Percentiles rank a stretch among this genome's conserved stretches.
phyloP scores from a whole-genome alignment of 2,329 filamentous ascomycete species.

The Eutypella sp. region DNA sequence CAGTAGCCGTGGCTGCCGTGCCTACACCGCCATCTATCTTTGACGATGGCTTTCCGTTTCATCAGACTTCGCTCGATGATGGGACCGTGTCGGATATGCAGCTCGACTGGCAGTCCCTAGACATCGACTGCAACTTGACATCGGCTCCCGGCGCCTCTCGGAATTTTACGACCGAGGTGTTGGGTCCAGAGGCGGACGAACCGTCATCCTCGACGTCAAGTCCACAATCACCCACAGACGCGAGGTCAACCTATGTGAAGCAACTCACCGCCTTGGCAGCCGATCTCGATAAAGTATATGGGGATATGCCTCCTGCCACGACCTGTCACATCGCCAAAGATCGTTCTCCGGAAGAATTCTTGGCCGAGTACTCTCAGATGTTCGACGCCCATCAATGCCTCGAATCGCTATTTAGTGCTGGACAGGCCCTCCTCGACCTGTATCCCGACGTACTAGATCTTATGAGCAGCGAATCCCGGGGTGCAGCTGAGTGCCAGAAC shows the following conservation, averaged over 20 bases:
- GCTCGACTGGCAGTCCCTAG: constrained; percentile 16
- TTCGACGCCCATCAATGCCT: constrained; percentile 23
- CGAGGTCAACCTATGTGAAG: constrained; percentile 12
- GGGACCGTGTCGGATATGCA: constrained; percentile 11
- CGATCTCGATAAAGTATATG: constrained; percentile 22
- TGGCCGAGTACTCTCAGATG: constrained; percentile 17
- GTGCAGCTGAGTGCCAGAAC: constrained; percentile 23
- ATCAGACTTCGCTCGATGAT: constrained; percentile 1
- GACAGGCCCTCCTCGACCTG: constrained; percentile 30
- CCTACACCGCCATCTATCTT: constrained; percentile 5
- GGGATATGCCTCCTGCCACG: constrained; percentile 12
- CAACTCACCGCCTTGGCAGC: constrained; percentile 18
- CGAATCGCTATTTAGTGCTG: constrained; percentile 29
- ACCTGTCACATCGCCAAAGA: constrained; percentile 21
- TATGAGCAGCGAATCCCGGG: constrained; percentile 9
- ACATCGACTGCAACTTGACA: constrained; percentile 5
- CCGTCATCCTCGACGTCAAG: background rate
- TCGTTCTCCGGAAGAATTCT: constrained; percentile 16
- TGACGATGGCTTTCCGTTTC: constrained; percentile 7
- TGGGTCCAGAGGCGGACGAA: background rate
- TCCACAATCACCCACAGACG: constrained; percentile 4
- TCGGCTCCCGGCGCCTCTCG: constrained; percentile 3
- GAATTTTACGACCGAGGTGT: too few species aligned
- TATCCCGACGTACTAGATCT: constrained; percentile 28
- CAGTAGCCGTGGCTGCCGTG: too few species aligned